A percentile compares a stretch with the other conserved stretches of the same genome.
These are phyloP conservation scores for Brassica nigra DNA, from an alignment of 345 rosid genomes.

Conservation along the genomic window DNA sequence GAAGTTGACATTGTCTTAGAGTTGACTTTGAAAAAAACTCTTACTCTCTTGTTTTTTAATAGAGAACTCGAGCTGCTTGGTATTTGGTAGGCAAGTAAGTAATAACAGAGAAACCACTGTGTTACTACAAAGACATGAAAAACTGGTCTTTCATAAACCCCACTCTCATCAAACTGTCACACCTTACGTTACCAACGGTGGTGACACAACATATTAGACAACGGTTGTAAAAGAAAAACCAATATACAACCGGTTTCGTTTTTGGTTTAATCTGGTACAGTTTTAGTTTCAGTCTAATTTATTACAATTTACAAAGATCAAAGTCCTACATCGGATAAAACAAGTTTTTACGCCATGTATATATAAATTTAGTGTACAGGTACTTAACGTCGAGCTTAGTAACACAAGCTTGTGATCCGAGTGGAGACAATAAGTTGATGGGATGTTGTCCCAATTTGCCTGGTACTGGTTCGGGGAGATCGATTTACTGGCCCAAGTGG, in stretches of 20 bases:
- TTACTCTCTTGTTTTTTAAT: too few species aligned
- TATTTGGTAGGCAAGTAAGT: not conserved
- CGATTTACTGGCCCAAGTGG: not conserved
- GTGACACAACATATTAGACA: not conserved
- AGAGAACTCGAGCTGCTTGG: not conserved
- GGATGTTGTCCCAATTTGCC: not conserved
- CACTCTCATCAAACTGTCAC: not conserved
- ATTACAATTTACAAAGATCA: too few species aligned
- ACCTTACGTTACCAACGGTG: not conserved
- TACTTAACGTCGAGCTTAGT: not conserved
- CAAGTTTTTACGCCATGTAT: not conserved
- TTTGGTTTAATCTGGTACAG: not conserved
- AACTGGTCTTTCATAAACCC: not conserved
- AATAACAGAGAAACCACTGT: not conserved
- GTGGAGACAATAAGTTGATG: not conserved
- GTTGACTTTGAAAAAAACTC: too few species aligned
- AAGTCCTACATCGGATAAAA: not conserved
- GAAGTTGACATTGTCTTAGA: too few species aligned
- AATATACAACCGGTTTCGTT: not conserved
- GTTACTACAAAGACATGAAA: not conserved
- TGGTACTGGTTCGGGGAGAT: not conserved
- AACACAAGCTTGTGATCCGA: not conserved
- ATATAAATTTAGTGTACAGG: not conserved
- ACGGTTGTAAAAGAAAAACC: not conserved
- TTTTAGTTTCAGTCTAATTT: too few species aligned